Base-by-base conservation (phyloP, 768 basidiomycete genomes). In the Boletus insuetus region DNA sequence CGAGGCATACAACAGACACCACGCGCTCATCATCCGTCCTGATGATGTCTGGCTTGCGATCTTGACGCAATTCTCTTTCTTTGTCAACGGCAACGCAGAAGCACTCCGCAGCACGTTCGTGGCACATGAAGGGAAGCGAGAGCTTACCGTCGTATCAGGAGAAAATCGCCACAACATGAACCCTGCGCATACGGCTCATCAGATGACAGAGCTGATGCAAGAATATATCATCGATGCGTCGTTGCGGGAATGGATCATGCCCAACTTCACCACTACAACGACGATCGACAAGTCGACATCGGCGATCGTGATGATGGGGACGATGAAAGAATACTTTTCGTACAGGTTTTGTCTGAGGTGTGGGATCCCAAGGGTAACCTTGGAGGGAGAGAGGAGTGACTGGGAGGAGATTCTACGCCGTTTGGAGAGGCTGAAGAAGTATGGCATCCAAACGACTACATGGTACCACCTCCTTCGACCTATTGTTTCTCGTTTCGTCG, bases 31-130 rank as follows among this genome's bases (percentile, higher is more conserved):
- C 39, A 56, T 78, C n/a, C 67, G 78, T 11, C 78, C 78, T 1
- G 79, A 80, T 47, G 78, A 80, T 58, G 69, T 79, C 35, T 79
- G 78, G 65, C 58, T 59, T 19, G 54, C 62, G 31, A 59, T 64
- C 50, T 29, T 69, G 51, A 56, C 60, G 3, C 74, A 76, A 53
- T 67, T 74, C 44, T 70, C 55, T 47, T 66, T 71, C 51, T 73
- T 71, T 41, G 70, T 76, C 31, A 74, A 75, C 44, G 71, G 63
- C 6, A 59, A 72, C 31, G 62, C 69, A 0, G 67, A 72, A 45
- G 56, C 57, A 1, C 58, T 77, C 24, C 70, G 71, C 14, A 24
- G 12, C 4, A 16, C 24, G 5, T 53, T 69, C 31, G 58, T 70
- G 3, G 51, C 57, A 11, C 62, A 65, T n/a, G 41, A 63, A 19